Conservation (phyloP, 2,329 filamentous ascomycete species). For the Epichloe hybrida region DNA sequence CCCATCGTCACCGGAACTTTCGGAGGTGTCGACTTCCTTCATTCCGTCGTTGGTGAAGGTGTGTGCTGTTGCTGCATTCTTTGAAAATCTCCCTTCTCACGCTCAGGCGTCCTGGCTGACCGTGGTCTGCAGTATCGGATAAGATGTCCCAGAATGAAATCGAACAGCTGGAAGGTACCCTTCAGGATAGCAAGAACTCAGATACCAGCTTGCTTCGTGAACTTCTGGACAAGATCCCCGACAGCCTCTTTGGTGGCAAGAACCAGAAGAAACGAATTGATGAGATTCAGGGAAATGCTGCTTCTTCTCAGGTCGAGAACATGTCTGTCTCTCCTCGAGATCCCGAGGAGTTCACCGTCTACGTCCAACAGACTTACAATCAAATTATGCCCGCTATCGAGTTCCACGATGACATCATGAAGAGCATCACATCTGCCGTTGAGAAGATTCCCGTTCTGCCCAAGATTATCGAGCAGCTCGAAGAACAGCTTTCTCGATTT, state of each 20-base stretch:
- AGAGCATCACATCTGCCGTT: slow-evolving; percentile 62
- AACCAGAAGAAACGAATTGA: slow-evolving; percentile 64
- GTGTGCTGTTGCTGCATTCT: slow-evolving; percentile 6
- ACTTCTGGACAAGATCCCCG: slow-evolving; percentile 68
- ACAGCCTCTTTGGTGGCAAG: slow-evolving; percentile 63
- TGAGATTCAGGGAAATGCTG: slow-evolving; percentile 64
- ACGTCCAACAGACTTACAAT: slow-evolving; percentile 57
- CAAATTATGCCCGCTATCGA: slow-evolving; percentile 83
- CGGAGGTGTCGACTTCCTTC: slow-evolving; percentile 85
- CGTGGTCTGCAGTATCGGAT: slow-evolving; percentile 50
- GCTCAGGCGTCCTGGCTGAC: background rate
- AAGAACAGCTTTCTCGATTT: slow-evolving; percentile 78
- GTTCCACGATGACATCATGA: slow-evolving; percentile 82
- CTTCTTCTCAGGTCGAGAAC: slow-evolving; percentile 62
- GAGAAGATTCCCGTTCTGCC: slow-evolving; percentile 77
- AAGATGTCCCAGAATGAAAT: slow-evolving; percentile 88
- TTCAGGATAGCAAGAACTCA: slow-evolving; percentile 47
- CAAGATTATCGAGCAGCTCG: slow-evolving; percentile 71
- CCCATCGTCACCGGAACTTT: slow-evolving; percentile 86
- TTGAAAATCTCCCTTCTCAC: background rate
- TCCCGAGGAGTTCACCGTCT: slow-evolving; percentile 71
- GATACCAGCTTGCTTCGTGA: slow-evolving; percentile 67
- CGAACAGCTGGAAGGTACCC: slow-evolving; percentile 72
- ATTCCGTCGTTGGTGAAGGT: slow-evolving; percentile 65
- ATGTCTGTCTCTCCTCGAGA: slow-evolving; percentile 61